Base-by-base conservation (phyloP, 2,329 filamentous ascomycete genomes). In the Diplodia seriata region DNA sequence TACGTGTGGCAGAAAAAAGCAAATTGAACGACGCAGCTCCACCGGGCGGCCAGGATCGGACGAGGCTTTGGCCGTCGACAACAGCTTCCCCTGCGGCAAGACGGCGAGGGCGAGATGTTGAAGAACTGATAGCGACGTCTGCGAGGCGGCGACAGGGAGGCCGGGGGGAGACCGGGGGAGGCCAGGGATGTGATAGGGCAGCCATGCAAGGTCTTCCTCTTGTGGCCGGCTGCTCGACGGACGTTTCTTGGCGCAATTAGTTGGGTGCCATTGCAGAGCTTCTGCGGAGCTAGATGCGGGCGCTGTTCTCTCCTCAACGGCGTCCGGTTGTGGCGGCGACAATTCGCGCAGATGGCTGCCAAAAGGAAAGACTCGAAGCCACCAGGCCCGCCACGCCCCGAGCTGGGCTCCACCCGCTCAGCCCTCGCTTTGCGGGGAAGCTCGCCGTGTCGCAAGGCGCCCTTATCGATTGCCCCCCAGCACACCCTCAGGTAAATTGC, bases 1-100 rank as follows among this genome's bases (percentile, higher is more conserved):
- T 38, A 67, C 64, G 64, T 67, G 64, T 57, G 54, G 64, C 64
- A 67, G 54, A 53, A 67, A 67, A 66, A 67, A 59, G 64, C 64
- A 59, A 67, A 57, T 29, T 55, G 53, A n/a, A 43, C 31, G 15
- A 18, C 64, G 50, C 53, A 57, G 54, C 55, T 59, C 54, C n/a
- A 49, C 38, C 50, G 12, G n/a, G 63, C n/a, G 59, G 43, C 20
- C 20, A 49, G 43, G 33, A 53, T 43, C 64, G 40, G 43, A 59
- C 36, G 59, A 26, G 8, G 7, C 43, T 20, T 6, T 33, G 15
- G 40, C 54, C 47, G 38, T 51, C 36, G 18, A 29, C 64, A 43
- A 54, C 54, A 8, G 31, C 18, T 59, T 26, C 36, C 29, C 54
- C 38, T 33, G 64, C 50, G 51, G 57, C 40, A 62, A 11, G 47